A percentile compares a stretch with the other conserved stretches of the same genome.
Evolutionary conservation across 2,329 filamentous ascomycete species (phyloP).

Genomic region (Botrytis paeoniae): DNA sequence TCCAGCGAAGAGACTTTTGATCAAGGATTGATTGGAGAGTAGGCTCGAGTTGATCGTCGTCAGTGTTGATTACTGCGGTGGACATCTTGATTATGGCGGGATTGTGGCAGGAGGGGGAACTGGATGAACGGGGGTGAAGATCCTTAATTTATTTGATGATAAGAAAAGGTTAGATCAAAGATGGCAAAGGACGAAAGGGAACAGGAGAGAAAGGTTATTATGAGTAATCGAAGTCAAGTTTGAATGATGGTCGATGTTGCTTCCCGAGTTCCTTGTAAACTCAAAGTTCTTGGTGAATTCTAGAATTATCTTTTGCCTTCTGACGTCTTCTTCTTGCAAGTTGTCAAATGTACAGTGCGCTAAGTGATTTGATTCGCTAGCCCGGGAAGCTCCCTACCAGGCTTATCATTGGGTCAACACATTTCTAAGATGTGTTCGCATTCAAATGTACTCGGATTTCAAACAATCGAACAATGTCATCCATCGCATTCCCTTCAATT

Average conservation of each 20-base stretch:
- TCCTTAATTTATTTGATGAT: not conserved
- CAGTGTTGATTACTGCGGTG: conserved; percentile 49
- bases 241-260: not conserved
- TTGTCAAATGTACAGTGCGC: conserved; percentile 32
- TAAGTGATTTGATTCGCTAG: conserved; percentile 19
- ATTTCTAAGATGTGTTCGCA: not conserved
- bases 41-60: conserved; percentile 82
- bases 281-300: not conserved
- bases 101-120: not conserved
- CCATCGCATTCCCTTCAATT: not conserved
- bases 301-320: conserved; percentile 22
- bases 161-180: not conserved
- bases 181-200: not conserved
- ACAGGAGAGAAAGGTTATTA: no score
- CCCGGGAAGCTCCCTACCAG: not conserved
- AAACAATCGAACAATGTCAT: not conserved
- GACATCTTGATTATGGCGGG: conserved; percentile 35
- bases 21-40: conserved; percentile 92
- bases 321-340: conserved; percentile 21
- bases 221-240: not conserved
- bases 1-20: conserved; percentile 94
- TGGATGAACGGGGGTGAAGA: not conserved
- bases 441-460: not conserved
- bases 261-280: not conserved
- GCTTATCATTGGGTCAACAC: not conserved